These are phyloP conservation scores for Plasmodium vinckei DNA, from an alignment of 169 alveolate species.

Conservation along the genomic window DNA sequence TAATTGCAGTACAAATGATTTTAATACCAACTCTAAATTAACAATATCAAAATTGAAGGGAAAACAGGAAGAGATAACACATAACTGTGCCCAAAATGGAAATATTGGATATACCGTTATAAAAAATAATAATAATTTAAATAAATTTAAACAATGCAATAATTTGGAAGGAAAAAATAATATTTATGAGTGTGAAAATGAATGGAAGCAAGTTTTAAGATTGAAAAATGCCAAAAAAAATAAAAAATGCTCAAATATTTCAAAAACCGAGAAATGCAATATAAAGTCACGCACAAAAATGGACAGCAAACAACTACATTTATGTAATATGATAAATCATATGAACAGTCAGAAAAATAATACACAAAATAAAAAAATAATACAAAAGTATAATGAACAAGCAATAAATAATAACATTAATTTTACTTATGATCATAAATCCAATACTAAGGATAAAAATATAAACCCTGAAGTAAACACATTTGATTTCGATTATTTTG, in stretches of 20 bases:
- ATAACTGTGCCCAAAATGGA: constrained; percentile 6
- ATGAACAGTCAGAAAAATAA: constrained; percentile 5
- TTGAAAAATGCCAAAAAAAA: constrained; percentile 4
- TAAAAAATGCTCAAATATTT: constrained; percentile 8
- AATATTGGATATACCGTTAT: background rate
- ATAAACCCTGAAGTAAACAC: background rate
- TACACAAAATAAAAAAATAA: constrained; percentile 11
- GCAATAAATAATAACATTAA: constrained; percentile 14
- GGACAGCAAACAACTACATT: constrained; percentile 5
- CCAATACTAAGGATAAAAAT: constrained; percentile 15
- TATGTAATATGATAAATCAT: background rate
- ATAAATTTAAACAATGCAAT: background rate
- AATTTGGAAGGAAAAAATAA: background rate
- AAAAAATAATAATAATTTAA: background rate
- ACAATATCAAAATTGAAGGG: background rate
- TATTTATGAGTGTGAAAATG: background rate
- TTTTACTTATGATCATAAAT: constrained; percentile 4
- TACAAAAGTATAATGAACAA: constrained; percentile 15
- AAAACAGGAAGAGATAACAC: background rate
- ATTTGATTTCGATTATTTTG: background rate
- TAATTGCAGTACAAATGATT: constrained; percentile 11
- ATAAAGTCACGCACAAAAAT: constrained; percentile 10
- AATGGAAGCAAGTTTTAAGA: constrained; percentile 1
- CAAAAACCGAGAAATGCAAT: constrained; percentile 11
- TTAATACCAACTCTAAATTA: constrained; percentile 24